phyloP scores from a whole-genome alignment of 768 basidiomycete species.

The Floccularia luteovirens region DNA sequence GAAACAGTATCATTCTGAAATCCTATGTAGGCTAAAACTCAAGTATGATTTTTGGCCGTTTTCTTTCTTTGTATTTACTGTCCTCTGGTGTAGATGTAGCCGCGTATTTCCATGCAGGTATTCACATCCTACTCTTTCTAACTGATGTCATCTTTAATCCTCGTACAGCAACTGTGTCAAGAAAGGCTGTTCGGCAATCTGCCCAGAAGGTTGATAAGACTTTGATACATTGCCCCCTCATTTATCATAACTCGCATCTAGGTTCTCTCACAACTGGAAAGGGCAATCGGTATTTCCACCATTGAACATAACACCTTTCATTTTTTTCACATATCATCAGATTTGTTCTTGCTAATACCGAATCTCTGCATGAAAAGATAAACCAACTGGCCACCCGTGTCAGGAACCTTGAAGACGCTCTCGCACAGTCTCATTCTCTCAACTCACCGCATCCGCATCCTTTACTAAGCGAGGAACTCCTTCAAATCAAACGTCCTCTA shows the following conservation, averaged over 20 bases:
- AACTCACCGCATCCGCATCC: slow-evolving; percentile 46
- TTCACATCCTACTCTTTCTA: slow-evolving; percentile 8
- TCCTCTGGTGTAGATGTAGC: slow-evolving; percentile 36
- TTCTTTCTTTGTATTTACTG: slow-evolving; percentile 7
- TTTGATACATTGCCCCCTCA: slow-evolving; percentile 6
- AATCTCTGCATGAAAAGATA: slow-evolving; percentile 64
- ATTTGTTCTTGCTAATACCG: slow-evolving; percentile 67
- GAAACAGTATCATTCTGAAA: slow-evolving; percentile 9
- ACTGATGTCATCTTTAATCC: slow-evolving; percentile 4
- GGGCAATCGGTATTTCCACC: slow-evolving; percentile 48
- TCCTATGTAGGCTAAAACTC: slow-evolving; percentile 47
- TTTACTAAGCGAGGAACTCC: slow-evolving; percentile 51
- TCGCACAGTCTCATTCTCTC: slow-evolving; percentile 41
- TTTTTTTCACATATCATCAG: slow-evolving; percentile 19
- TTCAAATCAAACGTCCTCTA: slow-evolving; percentile 60
- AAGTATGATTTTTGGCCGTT: slow-evolving; percentile 35
- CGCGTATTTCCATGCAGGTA: slow-evolving; percentile 64
- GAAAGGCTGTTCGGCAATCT: slow-evolving; percentile 54
- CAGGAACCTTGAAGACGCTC: slow-evolving; percentile 62
- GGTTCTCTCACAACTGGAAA: slow-evolving; percentile 69
- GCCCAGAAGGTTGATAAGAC: slow-evolving; percentile 45
- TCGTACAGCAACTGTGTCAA: slow-evolving; percentile 45
- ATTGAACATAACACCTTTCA: slow-evolving; percentile 1
- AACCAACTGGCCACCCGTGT: slow-evolving; percentile 51
- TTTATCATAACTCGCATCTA: slow-evolving; percentile 14